Evolutionary conservation across 208 protist genomes (phyloP), one percentile per base, ranked within the genome.

Genomic region (Crithidia fasciculata): DNA sequence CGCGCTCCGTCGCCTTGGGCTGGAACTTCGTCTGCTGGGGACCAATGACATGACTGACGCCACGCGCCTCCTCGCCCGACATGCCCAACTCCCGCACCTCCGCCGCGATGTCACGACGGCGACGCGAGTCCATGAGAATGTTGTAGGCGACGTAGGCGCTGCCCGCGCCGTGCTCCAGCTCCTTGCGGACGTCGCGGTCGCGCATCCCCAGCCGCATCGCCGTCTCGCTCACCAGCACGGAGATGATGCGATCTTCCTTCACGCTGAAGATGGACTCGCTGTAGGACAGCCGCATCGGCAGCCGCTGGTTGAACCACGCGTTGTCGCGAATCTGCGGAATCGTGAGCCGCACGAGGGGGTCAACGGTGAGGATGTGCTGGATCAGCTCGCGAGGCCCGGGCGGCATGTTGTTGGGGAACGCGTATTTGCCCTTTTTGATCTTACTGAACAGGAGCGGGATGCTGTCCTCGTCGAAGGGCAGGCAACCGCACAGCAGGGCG

Each of bases 401-500:
- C 19, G 80, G 67, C 59, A 98, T 85, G 70, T 78, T 69, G 16
- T 70, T 44, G 5, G 95, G 93, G 44, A 97, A 89, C 15, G 74
- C 43, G 78, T 97, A 98, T 57, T 86, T 87, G 49, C 94, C 94
- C 58, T 92, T 89, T 49, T 92, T 90, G 70, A 98, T 98, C 49
- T 98, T 97, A 59, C 76, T 82, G 78, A 98, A 98, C 43, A 98
- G 84, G 15, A 85, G 41, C n/a, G 92, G 91, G 50, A 96, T 96
- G 60, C 69, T 94, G 15, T 95, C 86, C 61, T 97, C 95, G 81
- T 98, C 95, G 68, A 99, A 98, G 2, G 96, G 96, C 44, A 99
- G 84, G 59, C 88, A 91, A 6, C 95, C 96, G 64, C 93, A 97
- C 6, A 98, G 85, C 16, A 99, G 72, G 8, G 93, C 95, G 79